phyloP scores from a whole-genome alignment of 2,329 filamentous ascomycete species.

The Penicillium capsulatum region DNA sequence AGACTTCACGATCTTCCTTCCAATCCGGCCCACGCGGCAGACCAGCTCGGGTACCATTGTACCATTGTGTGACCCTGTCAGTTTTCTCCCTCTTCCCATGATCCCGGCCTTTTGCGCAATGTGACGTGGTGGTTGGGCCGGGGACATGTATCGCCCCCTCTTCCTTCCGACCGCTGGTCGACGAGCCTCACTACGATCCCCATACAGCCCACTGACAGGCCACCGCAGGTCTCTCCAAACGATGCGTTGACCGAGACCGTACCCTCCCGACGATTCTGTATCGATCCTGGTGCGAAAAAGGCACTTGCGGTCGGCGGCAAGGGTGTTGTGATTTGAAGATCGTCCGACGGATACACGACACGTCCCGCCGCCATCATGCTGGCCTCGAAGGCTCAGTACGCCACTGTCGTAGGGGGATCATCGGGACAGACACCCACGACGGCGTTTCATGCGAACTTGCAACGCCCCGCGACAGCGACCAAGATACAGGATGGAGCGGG shows the following conservation, averaged over 20 bases:
- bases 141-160: constrained; percentile 2
- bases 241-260: constrained; percentile 16
- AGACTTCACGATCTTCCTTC: constrained; percentile 14
- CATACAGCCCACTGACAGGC: constrained; percentile 1
- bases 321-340: constrained; percentile 5
- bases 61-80: constrained; percentile 12
- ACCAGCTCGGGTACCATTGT: background rate
- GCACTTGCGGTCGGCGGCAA: constrained; percentile 11
- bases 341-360: background rate
- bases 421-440: constrained; percentile 35
- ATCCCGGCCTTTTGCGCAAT: background rate
- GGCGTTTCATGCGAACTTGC: constrained; percentile 29
- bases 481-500: constrained; percentile 34
- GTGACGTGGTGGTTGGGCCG: background rate
- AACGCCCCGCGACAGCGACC: constrained; percentile 28
- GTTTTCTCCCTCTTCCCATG: constrained; percentile 2
- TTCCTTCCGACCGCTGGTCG: background rate
- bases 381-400: constrained; percentile 42
- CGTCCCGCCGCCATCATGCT: constrained; percentile 30
- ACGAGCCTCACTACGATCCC: background rate
- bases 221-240: constrained; percentile 9
- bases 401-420: constrained; percentile 29
- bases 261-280: constrained; percentile 7
- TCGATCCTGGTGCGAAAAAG: constrained; percentile 9
- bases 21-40: constrained; percentile 10